Percentiles rank a stretch among this genome's conserved stretches.
Conservation (phyloP, 495 filamentous ascomycete species). For the Lepidopterella palustris region DNA sequence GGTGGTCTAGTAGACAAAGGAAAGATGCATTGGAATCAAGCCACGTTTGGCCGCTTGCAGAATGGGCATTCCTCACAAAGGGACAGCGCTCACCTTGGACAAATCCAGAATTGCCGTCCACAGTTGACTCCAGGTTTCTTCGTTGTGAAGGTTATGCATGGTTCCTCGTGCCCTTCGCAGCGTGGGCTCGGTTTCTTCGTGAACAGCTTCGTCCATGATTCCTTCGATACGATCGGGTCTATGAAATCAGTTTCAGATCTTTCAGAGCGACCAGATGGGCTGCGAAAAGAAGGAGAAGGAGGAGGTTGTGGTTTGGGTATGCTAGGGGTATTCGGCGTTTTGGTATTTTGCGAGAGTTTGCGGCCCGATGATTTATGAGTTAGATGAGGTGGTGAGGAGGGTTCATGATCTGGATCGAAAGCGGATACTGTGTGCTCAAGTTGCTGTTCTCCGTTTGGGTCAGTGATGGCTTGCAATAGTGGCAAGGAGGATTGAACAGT, state of each 20-base stretch:
- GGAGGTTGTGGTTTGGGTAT: not conserved
- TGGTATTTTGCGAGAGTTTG: not conserved
- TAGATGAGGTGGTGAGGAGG: not conserved
- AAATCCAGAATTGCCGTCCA: constrained; percentile 83
- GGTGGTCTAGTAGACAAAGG: no score
- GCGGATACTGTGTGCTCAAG: not conserved
- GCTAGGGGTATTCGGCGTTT: not conserved
- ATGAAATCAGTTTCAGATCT: constrained; percentile 34
- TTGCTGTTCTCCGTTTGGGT: no score
- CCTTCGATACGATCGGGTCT: constrained; percentile 50
- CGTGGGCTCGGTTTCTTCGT: constrained; percentile 63
- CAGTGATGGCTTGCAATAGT: not conserved
- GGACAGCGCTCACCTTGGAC: constrained; percentile 40
- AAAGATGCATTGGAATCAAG: no score
- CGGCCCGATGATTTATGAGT: not conserved
- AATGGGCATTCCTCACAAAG: not conserved
- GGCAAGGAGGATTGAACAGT: not conserved
- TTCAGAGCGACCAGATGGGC: not conserved
- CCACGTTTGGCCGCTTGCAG: not conserved
- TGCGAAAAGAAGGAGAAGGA: not conserved
- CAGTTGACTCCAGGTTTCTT: constrained; percentile 84
- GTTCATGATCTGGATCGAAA: not conserved
- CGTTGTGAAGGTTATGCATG: constrained; percentile 70
- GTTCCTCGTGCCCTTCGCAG: constrained; percentile 79
- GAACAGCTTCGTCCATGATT: constrained; percentile 82